These are phyloP conservation scores for Trichoderma asperellum DNA, from an alignment of 2,329 filamentous ascomycete genomes.

Conservation along the genomic window DNA sequence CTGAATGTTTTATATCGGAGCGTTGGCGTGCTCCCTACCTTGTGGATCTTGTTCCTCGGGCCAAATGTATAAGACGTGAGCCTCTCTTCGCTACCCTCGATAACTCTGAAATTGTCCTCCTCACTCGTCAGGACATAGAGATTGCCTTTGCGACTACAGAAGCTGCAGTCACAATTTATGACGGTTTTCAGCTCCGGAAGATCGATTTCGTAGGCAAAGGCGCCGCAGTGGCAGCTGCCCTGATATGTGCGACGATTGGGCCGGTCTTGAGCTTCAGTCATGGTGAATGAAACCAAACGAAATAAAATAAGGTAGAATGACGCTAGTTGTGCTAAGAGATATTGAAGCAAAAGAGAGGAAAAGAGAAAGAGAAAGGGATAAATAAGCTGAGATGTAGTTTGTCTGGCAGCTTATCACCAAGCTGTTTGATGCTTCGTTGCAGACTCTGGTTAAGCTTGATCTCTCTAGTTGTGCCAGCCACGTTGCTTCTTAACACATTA, in stretches of 20 bases:
- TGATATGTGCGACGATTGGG: slow-evolving; percentile 48
- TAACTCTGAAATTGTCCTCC: slow-evolving; percentile 43
- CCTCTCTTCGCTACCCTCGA: slow-evolving; percentile 49
- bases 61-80: slow-evolving; percentile 53
- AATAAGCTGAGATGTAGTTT: neutral
- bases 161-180: slow-evolving; percentile 68
- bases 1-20: neutral
- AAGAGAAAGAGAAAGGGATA: neutral
- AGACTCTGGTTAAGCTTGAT: neutral
- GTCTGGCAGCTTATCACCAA: neutral
- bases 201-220: slow-evolving; percentile 55
- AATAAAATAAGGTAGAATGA: too few species aligned
- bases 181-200: slow-evolving; percentile 62
- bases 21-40: slow-evolving; percentile 38
- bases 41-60: slow-evolving; percentile 45
- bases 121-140: slow-evolving; percentile 41
- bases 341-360: neutral
- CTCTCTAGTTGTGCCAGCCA: neutral
- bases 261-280: neutral
- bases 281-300: neutral
- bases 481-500: neutral
- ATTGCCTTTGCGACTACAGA: slow-evolving; percentile 58
- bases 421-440: neutral
- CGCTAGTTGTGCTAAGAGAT: neutral
- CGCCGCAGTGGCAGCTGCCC: slow-evolving; percentile 63